Conservation (phyloP, 768 basidiomycete species). For the Mycena latifolia region DNA sequence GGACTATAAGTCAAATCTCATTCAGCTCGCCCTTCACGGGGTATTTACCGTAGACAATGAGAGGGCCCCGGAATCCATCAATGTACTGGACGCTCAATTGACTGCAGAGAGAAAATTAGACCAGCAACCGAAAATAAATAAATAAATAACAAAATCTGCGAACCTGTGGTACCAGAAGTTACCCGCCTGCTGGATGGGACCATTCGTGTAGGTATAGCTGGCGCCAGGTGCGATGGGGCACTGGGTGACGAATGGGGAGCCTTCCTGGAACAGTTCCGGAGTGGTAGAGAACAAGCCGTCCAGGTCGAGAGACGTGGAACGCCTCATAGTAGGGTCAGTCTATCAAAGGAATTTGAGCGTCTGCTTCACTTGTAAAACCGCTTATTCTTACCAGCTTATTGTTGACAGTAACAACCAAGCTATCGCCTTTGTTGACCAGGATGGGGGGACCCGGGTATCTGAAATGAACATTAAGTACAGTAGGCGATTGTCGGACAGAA, state of each 20-base stretch:
- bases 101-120: background rate
- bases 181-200: slow-evolving; percentile 51
- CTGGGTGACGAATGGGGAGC: slow-evolving; percentile 53
- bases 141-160: background rate
- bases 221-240: slow-evolving; percentile 56
- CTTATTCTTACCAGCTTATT: slow-evolving; percentile 50
- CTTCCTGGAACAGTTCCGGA: slow-evolving; percentile 45
- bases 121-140: background rate
- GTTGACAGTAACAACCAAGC: slow-evolving; percentile 56
- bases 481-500: background rate
- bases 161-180: slow-evolving; percentile 56
- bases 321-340: slow-evolving; percentile 47
- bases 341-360: slow-evolving; percentile 18
- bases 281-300: slow-evolving; percentile 45
- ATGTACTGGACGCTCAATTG: slow-evolving; percentile 44
- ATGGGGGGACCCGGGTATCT: slow-evolving; percentile 63
- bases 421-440: slow-evolving; percentile 55
- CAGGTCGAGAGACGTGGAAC: slow-evolving; percentile 45
- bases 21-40: background rate
- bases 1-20: slow-evolving; percentile 1
- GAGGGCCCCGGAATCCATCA: slow-evolving; percentile 47
- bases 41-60: slow-evolving; percentile 39
- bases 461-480: background rate
- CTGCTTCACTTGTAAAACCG: background rate
- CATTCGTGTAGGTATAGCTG: slow-evolving; percentile 52